phyloP scores from a whole-genome alignment of 495 filamentous ascomycete species.

The Pseudevernia furfuracea region DNA sequence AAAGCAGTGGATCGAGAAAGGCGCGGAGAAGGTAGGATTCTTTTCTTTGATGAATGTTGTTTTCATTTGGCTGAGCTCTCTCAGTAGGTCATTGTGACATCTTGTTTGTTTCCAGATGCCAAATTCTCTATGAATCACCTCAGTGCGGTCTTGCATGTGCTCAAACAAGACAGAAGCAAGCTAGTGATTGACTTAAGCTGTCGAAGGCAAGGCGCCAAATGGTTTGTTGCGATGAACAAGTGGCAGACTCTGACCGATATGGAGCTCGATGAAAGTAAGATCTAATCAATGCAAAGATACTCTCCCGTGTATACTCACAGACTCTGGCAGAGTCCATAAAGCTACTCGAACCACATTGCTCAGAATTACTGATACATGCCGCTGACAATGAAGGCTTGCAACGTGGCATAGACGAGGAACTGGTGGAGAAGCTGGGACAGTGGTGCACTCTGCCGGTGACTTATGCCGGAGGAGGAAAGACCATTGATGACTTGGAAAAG shows the following conservation, averaged over 20 bases:
- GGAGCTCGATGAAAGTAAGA: conserved; percentile 75
- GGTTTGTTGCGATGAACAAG: conserved; percentile 96
- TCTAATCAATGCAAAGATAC: neutral
- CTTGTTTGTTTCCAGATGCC: conserved; percentile 74
- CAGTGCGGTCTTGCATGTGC: conserved; percentile 56
- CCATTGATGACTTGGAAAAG: conserved; percentile 65
- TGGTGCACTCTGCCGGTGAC: conserved; percentile 92
- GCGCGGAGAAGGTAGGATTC: conserved; percentile 71
- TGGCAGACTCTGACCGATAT: conserved; percentile 97
- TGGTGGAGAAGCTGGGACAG: conserved; percentile 66
- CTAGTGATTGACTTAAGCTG: conserved; percentile 94
- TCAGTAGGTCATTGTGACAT: conserved; percentile 80
- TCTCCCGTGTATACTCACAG: neutral
- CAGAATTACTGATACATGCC: conserved; percentile 95
- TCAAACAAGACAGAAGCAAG: conserved; percentile 67
- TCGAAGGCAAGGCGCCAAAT: conserved; percentile 59
- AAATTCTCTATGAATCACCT: conserved; percentile 69
- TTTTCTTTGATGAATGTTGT: neutral
- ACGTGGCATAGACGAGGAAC: conserved; percentile 74
- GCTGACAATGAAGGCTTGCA: conserved; percentile 96
- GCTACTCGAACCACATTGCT: conserved; percentile 77
- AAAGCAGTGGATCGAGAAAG: conserved; percentile 71
- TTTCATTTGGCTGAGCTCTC: conserved; percentile 10
- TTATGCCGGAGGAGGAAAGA: conserved; percentile 88
- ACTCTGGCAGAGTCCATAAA: conserved; percentile 44